Evolutionary conservation across 148 eudicot species (phyloP), one percentile per base, ranked within the genome.

Genomic region (Fagopyrum tataricum): DNA sequence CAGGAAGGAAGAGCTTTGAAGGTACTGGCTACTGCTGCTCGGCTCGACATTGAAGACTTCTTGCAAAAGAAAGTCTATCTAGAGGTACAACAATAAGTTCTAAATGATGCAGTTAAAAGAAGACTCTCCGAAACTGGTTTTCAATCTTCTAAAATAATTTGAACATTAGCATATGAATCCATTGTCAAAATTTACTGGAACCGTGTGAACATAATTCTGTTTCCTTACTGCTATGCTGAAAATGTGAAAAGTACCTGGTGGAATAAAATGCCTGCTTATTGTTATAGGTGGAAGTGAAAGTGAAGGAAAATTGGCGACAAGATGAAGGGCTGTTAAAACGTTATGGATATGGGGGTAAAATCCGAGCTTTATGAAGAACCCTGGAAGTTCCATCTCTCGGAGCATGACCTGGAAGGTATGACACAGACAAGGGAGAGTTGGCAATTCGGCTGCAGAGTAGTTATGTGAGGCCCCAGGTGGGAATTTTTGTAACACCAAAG

Each of bases 11-110:
- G 74, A 84, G 99, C 99, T 73, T 73, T 95, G 78, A 95, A 95
- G 78, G 81, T 92, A 70, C 85, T 95, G n/a, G 96, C 99, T 67
- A 95, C 97, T 15, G 97, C 99, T 78, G 89, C 99, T 69, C 86
- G 99, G 78, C 94, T 90, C 51, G 99, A 95, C 81, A 92, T 95
- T 72, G 99, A 95, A 86, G 97, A 95, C 87, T 95, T 95, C 81
- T 74, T 95, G 88, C 97, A 92, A 83, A 95, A 95, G 84, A 89
- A 95, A 85, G 99, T 95, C 31, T 95, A 76, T 82, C 78, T 95
- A 70, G 99, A 92, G 99, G 99, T 95, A 76, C 70, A 61, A 31
- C n/a, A 31, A 26, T 31, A 26, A 11, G 7, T 26, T 18, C 68
- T 62, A 42, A 9, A 1, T 14, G 0, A 62, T 62, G 5, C 15